Percentiles rank a stretch among this genome's conserved stretches.
phyloP scores from a whole-genome alignment of 768 basidiomycete genomes.

The Aureoboletus auriporus region DNA sequence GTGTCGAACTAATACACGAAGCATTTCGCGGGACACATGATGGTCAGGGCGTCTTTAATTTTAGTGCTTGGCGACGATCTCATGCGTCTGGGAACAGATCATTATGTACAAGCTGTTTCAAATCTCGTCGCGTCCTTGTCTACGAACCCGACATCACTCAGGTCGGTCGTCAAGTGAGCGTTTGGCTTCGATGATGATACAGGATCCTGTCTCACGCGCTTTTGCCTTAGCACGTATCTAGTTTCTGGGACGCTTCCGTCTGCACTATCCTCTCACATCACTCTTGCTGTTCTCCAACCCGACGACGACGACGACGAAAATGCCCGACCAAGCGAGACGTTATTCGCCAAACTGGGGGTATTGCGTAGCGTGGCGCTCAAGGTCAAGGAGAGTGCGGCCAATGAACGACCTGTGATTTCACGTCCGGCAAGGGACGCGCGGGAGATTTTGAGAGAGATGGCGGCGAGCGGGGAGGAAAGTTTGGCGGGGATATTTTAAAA shows the following conservation, averaged over 20 bases:
- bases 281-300: slow-evolving; percentile 51
- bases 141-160: slow-evolving; percentile 57
- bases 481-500: slow-evolving; percentile 26
- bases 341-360: slow-evolving; percentile 61
- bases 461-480: slow-evolving; percentile 19
- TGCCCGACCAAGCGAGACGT: slow-evolving; percentile 31
- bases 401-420: slow-evolving; percentile 67
- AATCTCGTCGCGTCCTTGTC: slow-evolving; percentile 61
- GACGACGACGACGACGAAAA: slow-evolving; percentile 39
- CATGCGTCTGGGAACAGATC: slow-evolving; percentile 40
- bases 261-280: slow-evolving; percentile 54
- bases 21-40: slow-evolving; percentile 72
- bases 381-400: slow-evolving; percentile 61
- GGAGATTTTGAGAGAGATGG: slow-evolving; percentile 53
- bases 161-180: slow-evolving; percentile 62
- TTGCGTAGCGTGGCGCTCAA: slow-evolving; percentile 68
- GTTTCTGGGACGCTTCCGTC: slow-evolving; percentile 66
- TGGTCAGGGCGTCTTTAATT: slow-evolving; percentile 38
- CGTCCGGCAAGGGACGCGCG: slow-evolving; percentile 81
- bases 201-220: slow-evolving; percentile 2
- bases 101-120: slow-evolving; percentile 64
- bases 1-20: slow-evolving; percentile 72
- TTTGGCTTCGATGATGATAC: slow-evolving; percentile 1
- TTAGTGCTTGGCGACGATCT: not conserved
- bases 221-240: slow-evolving; percentile 49